These are phyloP conservation scores for Blastobotrys proliferans DNA, from an alignment of 1,139 yeast genomes.

Conservation along the genomic window DNA sequence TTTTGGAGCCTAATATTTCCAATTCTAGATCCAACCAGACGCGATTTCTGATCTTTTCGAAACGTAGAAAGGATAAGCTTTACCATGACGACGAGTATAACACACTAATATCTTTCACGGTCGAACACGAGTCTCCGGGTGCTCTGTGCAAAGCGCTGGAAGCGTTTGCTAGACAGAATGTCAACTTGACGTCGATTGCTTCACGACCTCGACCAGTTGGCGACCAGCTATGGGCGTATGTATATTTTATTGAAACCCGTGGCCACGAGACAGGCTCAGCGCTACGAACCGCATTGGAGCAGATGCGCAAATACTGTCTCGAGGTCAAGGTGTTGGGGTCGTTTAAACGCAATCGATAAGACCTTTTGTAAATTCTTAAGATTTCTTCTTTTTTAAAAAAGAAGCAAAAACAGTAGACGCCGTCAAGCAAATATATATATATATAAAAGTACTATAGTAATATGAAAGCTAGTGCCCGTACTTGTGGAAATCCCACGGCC, in stretches of 20 bases:
- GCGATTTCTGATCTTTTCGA: constrained; percentile 66
- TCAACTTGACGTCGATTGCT: constrained; percentile 67
- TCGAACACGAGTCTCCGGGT: constrained; percentile 68
- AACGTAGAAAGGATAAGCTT: constrained; percentile 14
- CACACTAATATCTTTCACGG: constrained; percentile 61
- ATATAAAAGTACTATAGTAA: constrained; percentile 2
- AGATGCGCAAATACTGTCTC: constrained; percentile 19
- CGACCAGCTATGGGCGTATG: constrained; percentile 71
- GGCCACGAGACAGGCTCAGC: constrained; percentile 27
- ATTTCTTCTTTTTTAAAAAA: constrained; percentile 2
- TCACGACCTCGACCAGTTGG: constrained; percentile 67
- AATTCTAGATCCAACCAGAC: constrained; percentile 77
- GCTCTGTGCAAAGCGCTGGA: constrained; percentile 65
- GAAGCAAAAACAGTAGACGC: too few relatives aligned
- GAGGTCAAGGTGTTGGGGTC: constrained; percentile 22
- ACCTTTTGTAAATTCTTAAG: neutral
- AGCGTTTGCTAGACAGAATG: constrained; percentile 51
- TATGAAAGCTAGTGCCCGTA: constrained; percentile 48
- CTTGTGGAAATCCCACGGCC: constrained; percentile 84
- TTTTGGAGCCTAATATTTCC: constrained; percentile 56
- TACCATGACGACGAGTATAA: constrained; percentile 30
- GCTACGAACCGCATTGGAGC: constrained; percentile 20
- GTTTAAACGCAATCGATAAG: constrained; percentile 16
- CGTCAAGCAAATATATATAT: constrained; percentile 7
- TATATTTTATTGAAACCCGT: constrained; percentile 69